These are phyloP conservation scores for Adansonia digitata DNA, from an alignment of 345 rosid genomes.

Conservation along the genomic window DNA sequence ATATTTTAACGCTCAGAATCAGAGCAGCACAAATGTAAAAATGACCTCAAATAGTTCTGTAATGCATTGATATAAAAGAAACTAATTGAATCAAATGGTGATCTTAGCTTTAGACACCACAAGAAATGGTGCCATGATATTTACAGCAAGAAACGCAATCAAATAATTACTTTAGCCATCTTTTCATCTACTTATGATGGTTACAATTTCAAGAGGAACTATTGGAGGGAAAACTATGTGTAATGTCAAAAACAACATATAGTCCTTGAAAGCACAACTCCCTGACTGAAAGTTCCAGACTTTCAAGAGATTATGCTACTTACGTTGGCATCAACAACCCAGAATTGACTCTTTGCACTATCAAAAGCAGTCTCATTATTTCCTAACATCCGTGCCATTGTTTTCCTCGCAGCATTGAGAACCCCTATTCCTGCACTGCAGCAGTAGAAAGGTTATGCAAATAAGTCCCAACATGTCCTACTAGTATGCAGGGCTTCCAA, in stretches of 20 bases:
- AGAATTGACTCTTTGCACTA: constrained; percentile 88
- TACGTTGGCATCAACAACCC: constrained; percentile 98
- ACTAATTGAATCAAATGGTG: not conserved
- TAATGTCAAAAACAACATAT: not conserved
- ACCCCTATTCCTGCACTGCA: constrained; percentile 98
- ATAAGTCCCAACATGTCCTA: not conserved
- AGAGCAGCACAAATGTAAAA: not conserved
- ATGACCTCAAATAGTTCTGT: not conserved
- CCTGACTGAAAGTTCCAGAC: not conserved
- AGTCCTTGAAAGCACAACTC: not conserved
- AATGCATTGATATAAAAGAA: not conserved
- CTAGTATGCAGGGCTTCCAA: not conserved
- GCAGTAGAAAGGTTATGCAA: constrained; percentile 21
- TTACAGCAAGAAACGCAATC: not conserved
- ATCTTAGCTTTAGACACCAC: not conserved
- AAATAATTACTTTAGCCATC: not conserved
- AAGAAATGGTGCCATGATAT: not conserved
- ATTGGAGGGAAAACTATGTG: not conserved
- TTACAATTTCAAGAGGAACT: not conserved
- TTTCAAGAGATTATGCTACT: constrained; percentile 7
- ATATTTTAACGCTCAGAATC: not conserved
- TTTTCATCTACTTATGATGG: not conserved
- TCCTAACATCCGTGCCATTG: constrained; percentile 98
- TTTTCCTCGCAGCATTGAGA: constrained; percentile 92
- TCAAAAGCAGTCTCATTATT: constrained; percentile 79